Base-by-base conservation (phyloP, 768 basidiomycete species). In the Tylopilus vinaceipallidus region DNA sequence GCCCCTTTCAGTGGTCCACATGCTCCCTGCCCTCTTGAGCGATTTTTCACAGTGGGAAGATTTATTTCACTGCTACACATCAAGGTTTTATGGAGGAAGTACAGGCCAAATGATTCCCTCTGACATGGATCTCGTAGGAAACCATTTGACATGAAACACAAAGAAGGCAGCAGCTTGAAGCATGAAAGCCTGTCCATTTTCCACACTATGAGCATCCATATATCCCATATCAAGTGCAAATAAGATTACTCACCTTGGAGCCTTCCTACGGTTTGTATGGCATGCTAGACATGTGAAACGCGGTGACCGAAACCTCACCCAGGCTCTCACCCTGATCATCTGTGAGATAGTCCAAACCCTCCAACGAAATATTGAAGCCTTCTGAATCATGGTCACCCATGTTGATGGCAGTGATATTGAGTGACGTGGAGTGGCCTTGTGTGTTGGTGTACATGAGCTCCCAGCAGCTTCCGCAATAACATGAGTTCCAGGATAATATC, bases 401-500 rank as follows among this genome's bases (percentile, higher is more conserved):
- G 56, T 86, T 81, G 19, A 87, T 68, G 2, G 77, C 83, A 2
- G 78, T 63, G 11, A 84, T 60, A 34, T 71, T 74, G 62, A 83
- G 70, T 45, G 60, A 74, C 48, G 52, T 73, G 19, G 57, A 58
- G 1, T 47, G 55, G 4, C 71, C 70, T 6, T 52, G 40, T 5
- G 45, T 22, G 44, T 51, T 11, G 32, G 71, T 70, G 64, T 74
- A 84, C 6, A 76, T 75, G 54, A 86, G 60, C 50, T 72, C 47
- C 82, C 82, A 86, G 65, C 85, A 86, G 22, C 75, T 73, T 2
- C 81, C 82, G 56, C 84, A 86, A 37, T 71, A 67, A 2, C 63
- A 50, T 2, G 81, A 83, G 60, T 80, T 73, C 65, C 68, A 84
- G 23, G 74, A 76, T 6, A 63, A 64, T 48, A 86, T 69, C 32